These are phyloP conservation scores for Lachancea dasiensis DNA, from an alignment of 805 yeast genomes.

Conservation along the genomic window DNA sequence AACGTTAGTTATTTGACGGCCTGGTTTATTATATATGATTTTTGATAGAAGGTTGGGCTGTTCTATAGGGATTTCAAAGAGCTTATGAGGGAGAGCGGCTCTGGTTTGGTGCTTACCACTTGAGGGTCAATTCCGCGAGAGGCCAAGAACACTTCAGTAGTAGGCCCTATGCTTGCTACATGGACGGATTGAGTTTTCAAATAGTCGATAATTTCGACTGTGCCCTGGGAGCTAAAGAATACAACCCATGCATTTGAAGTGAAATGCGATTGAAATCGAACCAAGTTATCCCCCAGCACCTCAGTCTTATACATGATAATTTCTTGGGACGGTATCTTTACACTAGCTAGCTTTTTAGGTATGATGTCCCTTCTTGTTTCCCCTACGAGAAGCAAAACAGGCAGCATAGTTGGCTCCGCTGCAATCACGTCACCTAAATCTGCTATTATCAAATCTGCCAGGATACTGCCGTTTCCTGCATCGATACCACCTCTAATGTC, in stretches of 20 bases:
- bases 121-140: conserved; percentile 49
- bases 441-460: conserved; percentile 56
- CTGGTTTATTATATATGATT: not conserved
- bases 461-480: conserved; percentile 74
- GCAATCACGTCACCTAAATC: conserved; percentile 21
- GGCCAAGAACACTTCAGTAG: conserved; percentile 62
- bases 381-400: conserved; percentile 74
- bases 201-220: conserved; percentile 51
- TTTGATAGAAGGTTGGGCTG: not conserved
- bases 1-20: conserved; percentile 49
- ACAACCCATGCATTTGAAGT: conserved; percentile 56
- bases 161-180: conserved; percentile 85
- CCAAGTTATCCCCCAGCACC: conserved; percentile 41
- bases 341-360: conserved; percentile 47
- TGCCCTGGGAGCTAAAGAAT: conserved; percentile 89
- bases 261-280: conserved; percentile 29
- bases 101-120: conserved; percentile 67
- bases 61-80: conserved; percentile 20
- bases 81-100: conserved; percentile 50
- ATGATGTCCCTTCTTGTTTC: conserved; percentile 76
- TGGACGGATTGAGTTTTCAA: conserved; percentile 23
- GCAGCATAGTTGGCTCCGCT: not conserved
- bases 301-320: conserved; percentile 65
- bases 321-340: conserved; percentile 37
- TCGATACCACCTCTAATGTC: conserved; percentile 64